Evolutionary conservation across 176 grass and related monocot genomes (phyloP).

Genomic region (Tillandsia leiboldiana): DNA sequence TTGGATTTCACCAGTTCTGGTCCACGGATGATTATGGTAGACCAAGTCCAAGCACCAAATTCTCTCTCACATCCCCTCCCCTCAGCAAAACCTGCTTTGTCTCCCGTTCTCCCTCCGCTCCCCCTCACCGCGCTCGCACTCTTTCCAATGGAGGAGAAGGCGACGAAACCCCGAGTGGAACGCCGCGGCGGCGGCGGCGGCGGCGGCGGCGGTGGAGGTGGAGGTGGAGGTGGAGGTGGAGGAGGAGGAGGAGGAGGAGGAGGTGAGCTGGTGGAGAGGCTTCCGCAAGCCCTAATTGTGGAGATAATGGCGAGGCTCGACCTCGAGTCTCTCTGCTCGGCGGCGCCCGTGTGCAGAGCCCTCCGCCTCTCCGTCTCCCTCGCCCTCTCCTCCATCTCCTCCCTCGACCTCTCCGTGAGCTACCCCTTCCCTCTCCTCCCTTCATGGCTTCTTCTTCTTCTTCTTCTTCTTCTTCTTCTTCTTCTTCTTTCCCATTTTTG

Average conservation of each 20-base stretch:
- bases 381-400: constrained; percentile 21
- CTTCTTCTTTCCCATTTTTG: neutral
- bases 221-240: neutral
- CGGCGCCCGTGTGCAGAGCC: constrained; percentile 64
- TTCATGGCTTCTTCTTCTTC: neutral
- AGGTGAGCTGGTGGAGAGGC: constrained; percentile 31
- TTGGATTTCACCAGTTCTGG: too few relatives aligned
- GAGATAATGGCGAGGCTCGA: constrained; percentile 62
- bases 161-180: neutral
- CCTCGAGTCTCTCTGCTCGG: constrained; percentile 64
- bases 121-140: too few relatives aligned
- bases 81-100: too few relatives aligned
- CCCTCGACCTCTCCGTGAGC: constrained; percentile 42
- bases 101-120: too few relatives aligned
- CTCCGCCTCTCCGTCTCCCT: constrained; percentile 32
- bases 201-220: constrained; percentile 17
- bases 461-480: neutral
- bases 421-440: too few relatives aligned
- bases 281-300: constrained; percentile 59
- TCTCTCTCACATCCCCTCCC: too few relatives aligned
- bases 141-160: neutral
- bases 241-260: neutral
- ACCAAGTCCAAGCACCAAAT: too few relatives aligned
- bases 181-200: neutral
- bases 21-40: too few relatives aligned